These are phyloP conservation scores for Fraxinus cuspidata DNA, from an alignment of 257 asterid genomes.

Conservation along the genomic window DNA sequence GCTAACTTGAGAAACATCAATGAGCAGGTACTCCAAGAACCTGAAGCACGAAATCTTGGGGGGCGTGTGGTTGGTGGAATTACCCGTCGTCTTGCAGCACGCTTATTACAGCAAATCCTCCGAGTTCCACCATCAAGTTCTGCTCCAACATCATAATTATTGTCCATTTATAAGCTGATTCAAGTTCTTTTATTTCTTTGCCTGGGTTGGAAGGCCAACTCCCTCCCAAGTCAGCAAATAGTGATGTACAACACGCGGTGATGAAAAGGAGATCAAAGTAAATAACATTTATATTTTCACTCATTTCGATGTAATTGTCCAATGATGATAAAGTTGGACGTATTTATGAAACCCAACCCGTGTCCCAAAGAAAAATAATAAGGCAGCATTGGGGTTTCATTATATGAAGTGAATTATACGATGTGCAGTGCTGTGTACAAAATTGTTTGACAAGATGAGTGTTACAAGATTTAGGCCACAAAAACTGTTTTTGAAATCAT, in stretches of 20 bases:
- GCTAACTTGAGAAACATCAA: constrained; percentile 27
- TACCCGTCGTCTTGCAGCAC: constrained; percentile 94
- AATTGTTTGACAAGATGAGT: no score
- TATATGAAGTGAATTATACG: neutral
- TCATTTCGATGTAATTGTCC: neutral
- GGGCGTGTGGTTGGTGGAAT: constrained; percentile 96
- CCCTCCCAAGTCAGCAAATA: neutral
- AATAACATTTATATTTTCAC: neutral
- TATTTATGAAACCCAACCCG: neutral
- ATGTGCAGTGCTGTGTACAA: no score
- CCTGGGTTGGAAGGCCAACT: constrained; percentile 16
- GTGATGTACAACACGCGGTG: neutral
- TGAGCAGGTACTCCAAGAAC: constrained; percentile 88
- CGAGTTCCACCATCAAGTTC: constrained; percentile 62
- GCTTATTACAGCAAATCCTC: constrained; percentile 92
- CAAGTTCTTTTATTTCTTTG: constrained; percentile 23
- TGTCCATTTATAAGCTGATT: neutral
- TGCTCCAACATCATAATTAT: constrained; percentile 33
- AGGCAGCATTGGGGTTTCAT: neutral
- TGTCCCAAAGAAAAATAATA: neutral
- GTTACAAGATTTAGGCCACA: no score
- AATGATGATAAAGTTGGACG: neutral
- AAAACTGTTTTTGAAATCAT: no score
- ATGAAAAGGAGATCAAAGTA: neutral
- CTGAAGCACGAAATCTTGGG: constrained; percentile 82